Evolutionary conservation across 257 asterid genomes (phyloP).

Genomic region (Penstemon newberryi): DNA sequence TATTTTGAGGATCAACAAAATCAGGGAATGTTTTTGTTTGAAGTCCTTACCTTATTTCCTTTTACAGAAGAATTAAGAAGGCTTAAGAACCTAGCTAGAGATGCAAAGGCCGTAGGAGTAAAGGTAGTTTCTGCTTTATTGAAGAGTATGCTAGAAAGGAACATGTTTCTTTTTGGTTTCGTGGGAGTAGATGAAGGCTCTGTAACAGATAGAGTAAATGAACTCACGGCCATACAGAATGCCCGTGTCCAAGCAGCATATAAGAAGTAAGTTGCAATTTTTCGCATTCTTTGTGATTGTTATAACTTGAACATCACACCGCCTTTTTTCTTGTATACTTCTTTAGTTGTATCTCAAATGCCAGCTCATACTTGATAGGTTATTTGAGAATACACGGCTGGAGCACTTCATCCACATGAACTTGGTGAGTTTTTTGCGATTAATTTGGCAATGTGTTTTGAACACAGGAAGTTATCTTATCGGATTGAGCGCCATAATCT

Average conservation of each 20-base stretch:
- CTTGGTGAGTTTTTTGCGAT: conserved; percentile 52
- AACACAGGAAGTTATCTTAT: no score
- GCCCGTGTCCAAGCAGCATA: conserved; percentile 65
- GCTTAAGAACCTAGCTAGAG: conserved; percentile 48
- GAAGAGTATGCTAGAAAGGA: conserved; percentile 66
- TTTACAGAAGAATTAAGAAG: conserved; percentile 62
- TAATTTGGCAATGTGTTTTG: no score
- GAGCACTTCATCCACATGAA: conserved; percentile 67
- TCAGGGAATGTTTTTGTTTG: neutral
- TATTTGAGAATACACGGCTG: conserved; percentile 11
- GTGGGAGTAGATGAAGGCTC: conserved; percentile 69
- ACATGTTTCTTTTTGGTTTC: conserved; percentile 74
- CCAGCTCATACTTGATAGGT: conserved; percentile 15
- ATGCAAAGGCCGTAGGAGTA: conserved; percentile 53
- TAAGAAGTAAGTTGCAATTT: conserved; percentile 47
- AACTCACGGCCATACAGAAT: conserved; percentile 61
- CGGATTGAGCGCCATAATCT: neutral
- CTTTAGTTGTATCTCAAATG: conserved; percentile 25
- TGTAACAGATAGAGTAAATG: conserved; percentile 62
- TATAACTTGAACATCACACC: conserved; percentile 12
- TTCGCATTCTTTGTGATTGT: conserved; percentile 1
- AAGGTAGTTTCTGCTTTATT: conserved; percentile 55
- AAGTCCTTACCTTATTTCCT: conserved; percentile 15
- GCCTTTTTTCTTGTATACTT: conserved; percentile 5
- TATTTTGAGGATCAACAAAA: neutral